Conservation (phyloP, 2,329 filamentous ascomycete species). For the Microdochium paspali region DNA sequence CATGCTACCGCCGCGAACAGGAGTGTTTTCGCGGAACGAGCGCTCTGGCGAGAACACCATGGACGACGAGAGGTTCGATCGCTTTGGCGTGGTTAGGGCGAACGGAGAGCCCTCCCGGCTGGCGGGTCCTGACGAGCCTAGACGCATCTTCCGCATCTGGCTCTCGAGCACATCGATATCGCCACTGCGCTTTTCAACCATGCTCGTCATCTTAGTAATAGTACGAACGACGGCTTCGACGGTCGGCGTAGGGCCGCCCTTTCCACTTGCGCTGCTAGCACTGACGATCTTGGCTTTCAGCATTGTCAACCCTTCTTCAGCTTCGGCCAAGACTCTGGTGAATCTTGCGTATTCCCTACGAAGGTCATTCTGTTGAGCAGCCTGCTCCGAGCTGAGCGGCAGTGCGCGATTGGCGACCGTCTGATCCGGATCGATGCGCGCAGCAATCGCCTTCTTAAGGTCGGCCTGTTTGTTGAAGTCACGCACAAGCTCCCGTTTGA, state of each 20-base stretch:
- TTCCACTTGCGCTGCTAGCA: slow-evolving; percentile 38
- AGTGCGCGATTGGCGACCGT: slow-evolving; percentile 55
- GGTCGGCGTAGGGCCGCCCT: slow-evolving; percentile 49
- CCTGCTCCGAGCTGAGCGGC: slow-evolving; percentile 76
- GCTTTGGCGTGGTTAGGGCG: slow-evolving; percentile 20
- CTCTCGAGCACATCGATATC: slow-evolving; percentile 86
- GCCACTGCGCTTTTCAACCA: slow-evolving; percentile 84
- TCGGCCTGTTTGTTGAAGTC: slow-evolving; percentile 71
- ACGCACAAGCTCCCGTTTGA: slow-evolving; percentile 60
- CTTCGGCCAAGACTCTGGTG: slow-evolving; percentile 63
- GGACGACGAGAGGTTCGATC: slow-evolving; percentile 12
- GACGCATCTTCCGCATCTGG: slow-evolving; percentile 66
- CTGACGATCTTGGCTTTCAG: slow-evolving; percentile 69
- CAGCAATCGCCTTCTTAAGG: slow-evolving; percentile 64
- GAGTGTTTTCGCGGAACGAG: slow-evolving; percentile 24
- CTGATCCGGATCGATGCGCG: slow-evolving; percentile 59
- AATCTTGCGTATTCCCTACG: slow-evolving; percentile 67
- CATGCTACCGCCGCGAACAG: slow-evolving; percentile 20
- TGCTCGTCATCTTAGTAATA: slow-evolving; percentile 82
- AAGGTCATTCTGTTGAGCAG: slow-evolving; percentile 74
- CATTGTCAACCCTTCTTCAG: slow-evolving; percentile 71
- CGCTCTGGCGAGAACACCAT: slow-evolving; percentile 28
- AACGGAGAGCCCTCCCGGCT: slow-evolving; percentile 32
- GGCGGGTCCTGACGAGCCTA: slow-evolving; percentile 34
- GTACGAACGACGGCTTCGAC: slow-evolving; percentile 89